Conservation (phyloP, 176 grass and related monocot genomes). For the Miscanthus lutarioriparius region DNA sequence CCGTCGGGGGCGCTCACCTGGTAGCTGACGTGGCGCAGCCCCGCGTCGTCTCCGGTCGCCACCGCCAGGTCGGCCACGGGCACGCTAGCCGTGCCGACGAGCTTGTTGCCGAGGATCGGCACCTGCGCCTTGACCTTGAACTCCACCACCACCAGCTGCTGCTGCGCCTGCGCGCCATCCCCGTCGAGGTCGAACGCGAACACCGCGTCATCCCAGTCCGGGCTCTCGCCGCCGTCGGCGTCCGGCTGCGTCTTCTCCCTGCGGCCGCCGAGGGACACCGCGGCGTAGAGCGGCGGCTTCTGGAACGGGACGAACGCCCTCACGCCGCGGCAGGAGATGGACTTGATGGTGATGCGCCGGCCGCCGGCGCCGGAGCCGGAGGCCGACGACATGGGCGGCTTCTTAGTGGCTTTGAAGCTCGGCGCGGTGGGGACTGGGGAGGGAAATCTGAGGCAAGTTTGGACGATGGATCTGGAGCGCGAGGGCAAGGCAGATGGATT, state of each 20-base stretch:
- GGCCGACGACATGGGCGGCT: conserved; percentile 25
- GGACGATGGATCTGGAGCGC: neutral
- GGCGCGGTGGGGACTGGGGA: neutral
- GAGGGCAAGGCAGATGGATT: neutral
- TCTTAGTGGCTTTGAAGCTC: neutral
- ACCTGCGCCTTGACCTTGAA: conserved; percentile 63
- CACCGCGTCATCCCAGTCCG: conserved; percentile 54
- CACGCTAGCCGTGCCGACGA: conserved; percentile 55
- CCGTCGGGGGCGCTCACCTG: conserved; percentile 56
- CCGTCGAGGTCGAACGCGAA: conserved; percentile 49
- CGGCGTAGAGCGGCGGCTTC: conserved; percentile 54
- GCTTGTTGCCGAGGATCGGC: conserved; percentile 47
- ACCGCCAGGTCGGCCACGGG: conserved; percentile 35
- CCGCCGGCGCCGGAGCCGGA: conserved; percentile 7
- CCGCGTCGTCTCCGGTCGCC: neutral
- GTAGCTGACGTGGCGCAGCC: conserved; percentile 42
- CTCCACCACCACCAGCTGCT: conserved; percentile 30
- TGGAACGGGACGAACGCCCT: conserved; percentile 57
- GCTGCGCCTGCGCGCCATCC: neutral
- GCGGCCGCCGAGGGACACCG: conserved; percentile 54
- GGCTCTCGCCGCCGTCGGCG: conserved; percentile 50
- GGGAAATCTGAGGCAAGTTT: neutral
- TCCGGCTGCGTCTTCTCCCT: conserved; percentile 51
- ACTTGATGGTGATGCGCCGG: conserved; percentile 44
- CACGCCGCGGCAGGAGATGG: conserved; percentile 58